Conservation (phyloP, 495 filamentous ascomycete genomes). For the Tuber umbilicatum region DNA sequence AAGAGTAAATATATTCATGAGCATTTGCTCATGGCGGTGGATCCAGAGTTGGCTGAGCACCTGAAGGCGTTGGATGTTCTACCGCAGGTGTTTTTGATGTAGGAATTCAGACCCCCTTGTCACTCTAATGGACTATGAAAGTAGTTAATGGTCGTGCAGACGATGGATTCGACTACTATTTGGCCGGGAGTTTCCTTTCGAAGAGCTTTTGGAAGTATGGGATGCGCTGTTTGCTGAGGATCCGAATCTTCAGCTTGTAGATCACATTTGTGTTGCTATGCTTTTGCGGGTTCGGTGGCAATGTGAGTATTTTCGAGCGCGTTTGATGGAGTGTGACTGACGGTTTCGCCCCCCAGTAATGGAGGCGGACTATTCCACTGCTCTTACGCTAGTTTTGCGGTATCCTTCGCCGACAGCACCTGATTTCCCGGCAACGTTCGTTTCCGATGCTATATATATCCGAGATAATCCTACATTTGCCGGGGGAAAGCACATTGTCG, state of each 20-base stretch:
- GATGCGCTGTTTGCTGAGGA: constrained; percentile 87
- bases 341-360: constrained; percentile 53
- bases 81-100: constrained; percentile 97
- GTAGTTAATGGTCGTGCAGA: constrained; percentile 45
- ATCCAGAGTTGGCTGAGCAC: constrained; percentile 75
- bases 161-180: constrained; percentile 94
- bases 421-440: constrained; percentile 65
- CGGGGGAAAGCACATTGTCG: constrained; percentile 67
- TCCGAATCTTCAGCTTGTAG: constrained; percentile 69
- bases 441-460: constrained; percentile 82
- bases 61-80: constrained; percentile 78
- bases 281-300: constrained; percentile 87
- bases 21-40: constrained; percentile 64
- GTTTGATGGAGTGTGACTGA: background rate
- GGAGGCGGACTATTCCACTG: constrained; percentile 75
- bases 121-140: background rate
- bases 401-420: constrained; percentile 61
- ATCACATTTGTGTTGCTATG: constrained; percentile 89
- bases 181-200: constrained; percentile 84
- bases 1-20: constrained; percentile 81
- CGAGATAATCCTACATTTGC: constrained; percentile 64
- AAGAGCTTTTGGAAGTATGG: constrained; percentile 78
- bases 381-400: constrained; percentile 70
- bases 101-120: constrained; percentile 38
- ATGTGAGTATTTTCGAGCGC: constrained; percentile 50